Evolutionary conservation across 1,284 basidiomycete species (phyloP), one percentile per base, ranked within the genome.

Genomic region (Flammula alnicola): DNA sequence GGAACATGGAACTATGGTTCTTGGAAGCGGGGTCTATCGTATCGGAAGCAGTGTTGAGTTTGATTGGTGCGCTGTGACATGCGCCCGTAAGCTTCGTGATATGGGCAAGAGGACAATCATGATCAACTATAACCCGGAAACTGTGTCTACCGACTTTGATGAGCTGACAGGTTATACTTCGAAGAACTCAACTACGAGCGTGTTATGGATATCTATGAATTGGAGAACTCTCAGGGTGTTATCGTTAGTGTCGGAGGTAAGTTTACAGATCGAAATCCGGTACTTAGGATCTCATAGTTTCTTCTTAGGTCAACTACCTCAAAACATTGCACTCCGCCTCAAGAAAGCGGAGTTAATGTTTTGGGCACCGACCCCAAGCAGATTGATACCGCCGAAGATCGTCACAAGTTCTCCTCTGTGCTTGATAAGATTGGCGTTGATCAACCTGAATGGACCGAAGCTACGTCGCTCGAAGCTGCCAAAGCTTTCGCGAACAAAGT

Each of bases 111-210:
- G 87, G 76, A 98, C 97, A 35, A 88, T 99, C 76, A 99, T 99
- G 96, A 83, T 99, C 81, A 99, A 99, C 79, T 99, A 99, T 76
- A 99, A 99, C 74, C 97, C 96, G 12, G 97, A 99, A 75, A 99
- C 97, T 3, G 97, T 99, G 49, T 97, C 94, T 5, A 99, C 97
- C 51, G 97, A 99, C 71, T 99, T 96, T 70, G 97, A 99, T 67
- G 97, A 99, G 97, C 97, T 16, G 96, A 99, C 66, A 80, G 97
- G 52, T 77, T 99, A 45, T 99, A 99, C 81, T 99, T 99, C 66
- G 97, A 99, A 71, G 96, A 98, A 70, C 83, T 99, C 50, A 93
- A 95, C 47, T 98, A 86, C 71, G 97, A 99, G 74, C 86, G 95
- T 47, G 95, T 99, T 52, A 98, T 99, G 95, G 97, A 99, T 73